phyloP scores from a whole-genome alignment of 2,329 filamentous ascomycete genomes.

The Aspergillus sp. region DNA sequence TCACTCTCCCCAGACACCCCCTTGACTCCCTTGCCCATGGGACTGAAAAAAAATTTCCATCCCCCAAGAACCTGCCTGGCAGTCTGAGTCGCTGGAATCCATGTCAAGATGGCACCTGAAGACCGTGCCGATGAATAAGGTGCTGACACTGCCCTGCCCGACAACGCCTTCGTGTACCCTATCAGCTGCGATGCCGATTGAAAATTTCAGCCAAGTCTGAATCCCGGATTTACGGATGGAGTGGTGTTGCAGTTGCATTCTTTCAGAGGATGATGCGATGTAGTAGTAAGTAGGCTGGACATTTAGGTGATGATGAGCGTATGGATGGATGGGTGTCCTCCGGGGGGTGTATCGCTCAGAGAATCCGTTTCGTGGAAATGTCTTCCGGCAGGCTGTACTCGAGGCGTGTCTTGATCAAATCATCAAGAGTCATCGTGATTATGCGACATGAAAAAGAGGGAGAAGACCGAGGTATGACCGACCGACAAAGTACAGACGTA shows the following conservation, averaged over 20 bases:
- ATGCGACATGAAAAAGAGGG: neutral
- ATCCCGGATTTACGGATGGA: neutral
- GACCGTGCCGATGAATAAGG: conserved; percentile 2
- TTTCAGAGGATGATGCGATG: too few species aligned
- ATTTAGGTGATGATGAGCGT: too few species aligned
- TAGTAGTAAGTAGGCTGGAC: too few species aligned
- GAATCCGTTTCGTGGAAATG: neutral
- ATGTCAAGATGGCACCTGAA: neutral
- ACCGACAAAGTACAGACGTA: neutral
- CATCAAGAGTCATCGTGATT: neutral
- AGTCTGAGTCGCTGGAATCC: neutral
- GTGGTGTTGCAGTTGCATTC: conserved; percentile 11
- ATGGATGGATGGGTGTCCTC: neutral
- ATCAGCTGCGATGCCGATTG: neutral
- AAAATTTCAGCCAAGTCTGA: neutral
- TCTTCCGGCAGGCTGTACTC: neutral
- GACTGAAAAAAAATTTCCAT: conserved; percentile 9
- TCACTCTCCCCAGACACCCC: neutral
- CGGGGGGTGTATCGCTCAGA: neutral
- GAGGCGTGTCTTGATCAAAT: neutral
- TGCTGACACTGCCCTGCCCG: conserved; percentile 1
- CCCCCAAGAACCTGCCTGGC: neutral
- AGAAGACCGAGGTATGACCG: neutral
- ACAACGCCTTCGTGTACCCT: neutral
- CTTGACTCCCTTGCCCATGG: neutral